Base-by-base conservation (phyloP, 2,329 filamentous ascomycete species). In the Hypoxylon sp. region DNA sequence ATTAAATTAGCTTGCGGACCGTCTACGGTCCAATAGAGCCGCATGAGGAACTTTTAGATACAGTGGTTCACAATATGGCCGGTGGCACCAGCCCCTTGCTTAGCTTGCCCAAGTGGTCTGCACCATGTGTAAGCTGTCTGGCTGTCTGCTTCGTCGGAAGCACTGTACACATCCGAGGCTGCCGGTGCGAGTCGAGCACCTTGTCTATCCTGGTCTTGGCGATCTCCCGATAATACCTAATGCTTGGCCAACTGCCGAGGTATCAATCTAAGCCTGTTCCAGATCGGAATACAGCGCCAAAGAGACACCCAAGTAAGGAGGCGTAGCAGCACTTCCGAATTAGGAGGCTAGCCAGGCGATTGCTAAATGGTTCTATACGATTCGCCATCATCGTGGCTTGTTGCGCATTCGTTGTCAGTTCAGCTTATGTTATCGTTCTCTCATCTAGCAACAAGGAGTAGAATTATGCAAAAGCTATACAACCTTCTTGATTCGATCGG, bases 371-470 rank as follows among this genome's bases (percentile, higher is more conserved):
- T 3, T 53, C 46, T 43, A 21, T 16, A 43, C 39, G 57, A 54
- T 56, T 67, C 60, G 51, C 60, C 60, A 64, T 67, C 7, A 4
- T 41, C 19, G 51, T 61, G 51, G 55, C 54, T 63, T 57, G 39
- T 61, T 58, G 56, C 55, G 29, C n/a, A 53, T 54, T 27, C 25
- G 34, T 46, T 48, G 19, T 47, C 25, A 25, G 25, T 30, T 19
- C 27, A 46, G 45, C 37, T 32, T 19, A 21, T 39, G 32, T 21
- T 48, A 5, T 19, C 32, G 25, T 34, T 21, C 50, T 52, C 7
- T 19, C 29, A 54, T 45, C 37, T 32, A 25, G n/a, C 41, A 19
- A 54, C 21, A 19, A n/a, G 23, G 23, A 43, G 21, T 34, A 12
- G 27, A 41, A 34, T 55, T 11, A 23, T 14, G 43, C 25, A n/a